Conservation (phyloP, 2,329 filamentous ascomycete genomes). For the Stachybotrys echinatus region DNA sequence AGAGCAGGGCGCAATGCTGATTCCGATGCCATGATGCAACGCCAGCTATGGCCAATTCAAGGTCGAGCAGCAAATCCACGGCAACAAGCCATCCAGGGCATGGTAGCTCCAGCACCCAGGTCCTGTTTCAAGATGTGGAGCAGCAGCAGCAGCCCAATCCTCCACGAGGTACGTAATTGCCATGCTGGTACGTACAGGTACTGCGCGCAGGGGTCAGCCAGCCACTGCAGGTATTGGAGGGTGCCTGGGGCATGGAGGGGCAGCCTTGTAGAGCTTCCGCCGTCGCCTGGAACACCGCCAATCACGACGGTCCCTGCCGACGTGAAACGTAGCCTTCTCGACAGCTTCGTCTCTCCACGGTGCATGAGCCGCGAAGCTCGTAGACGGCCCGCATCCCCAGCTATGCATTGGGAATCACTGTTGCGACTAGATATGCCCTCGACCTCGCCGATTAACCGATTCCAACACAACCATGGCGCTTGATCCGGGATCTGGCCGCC, state of each 20-base stretch:
- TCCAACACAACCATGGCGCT: constrained; percentile 51
- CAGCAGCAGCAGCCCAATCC: too few relatives aligned
- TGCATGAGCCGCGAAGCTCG: too few relatives aligned
- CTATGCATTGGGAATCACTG: constrained; percentile 1
- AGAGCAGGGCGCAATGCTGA: neutral
- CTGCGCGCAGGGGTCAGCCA: too few relatives aligned
- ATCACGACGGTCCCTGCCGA: constrained; percentile 7
- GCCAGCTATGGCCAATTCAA: constrained; percentile 17
- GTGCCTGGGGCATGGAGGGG: neutral
- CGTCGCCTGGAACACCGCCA: constrained; percentile 6
- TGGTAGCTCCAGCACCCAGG: too few relatives aligned
- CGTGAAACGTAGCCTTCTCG: constrained; percentile 21
- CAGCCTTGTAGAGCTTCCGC: neutral
- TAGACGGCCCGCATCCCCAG: neutral
- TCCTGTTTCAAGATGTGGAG: too few relatives aligned
- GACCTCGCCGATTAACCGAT: constrained; percentile 8
- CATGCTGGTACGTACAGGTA: too few relatives aligned
- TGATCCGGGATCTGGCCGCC: constrained; percentile 51
- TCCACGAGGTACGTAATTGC: too few relatives aligned
- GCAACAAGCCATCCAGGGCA: too few relatives aligned
- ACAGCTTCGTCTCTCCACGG: constrained; percentile 10
- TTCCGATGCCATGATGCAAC: constrained; percentile 24
- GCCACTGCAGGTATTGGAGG: too few relatives aligned
- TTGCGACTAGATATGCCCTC: constrained; percentile 13
- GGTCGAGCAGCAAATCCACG: too few relatives aligned